Conservation (phyloP, 768 basidiomycete species). For the Gymnopilus dilepis region DNA sequence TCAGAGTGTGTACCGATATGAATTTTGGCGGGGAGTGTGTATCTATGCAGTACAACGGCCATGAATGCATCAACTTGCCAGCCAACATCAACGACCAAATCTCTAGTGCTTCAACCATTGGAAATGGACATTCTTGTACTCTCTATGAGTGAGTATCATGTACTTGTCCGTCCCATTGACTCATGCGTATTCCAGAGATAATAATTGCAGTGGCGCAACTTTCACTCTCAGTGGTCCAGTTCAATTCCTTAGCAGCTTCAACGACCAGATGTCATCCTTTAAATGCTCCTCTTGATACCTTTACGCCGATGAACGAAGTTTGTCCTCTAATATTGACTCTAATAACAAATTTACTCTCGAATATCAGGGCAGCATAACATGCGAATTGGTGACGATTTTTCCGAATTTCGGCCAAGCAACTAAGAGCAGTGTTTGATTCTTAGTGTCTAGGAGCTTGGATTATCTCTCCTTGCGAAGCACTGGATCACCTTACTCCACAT, state of each 20-base stretch:
- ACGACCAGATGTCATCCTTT: constrained; percentile 16
- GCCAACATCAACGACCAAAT: constrained; percentile 12
- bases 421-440: too few relatives aligned
- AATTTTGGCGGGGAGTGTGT: constrained; percentile 13
- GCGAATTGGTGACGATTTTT: too few relatives aligned
- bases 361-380: too few relatives aligned
- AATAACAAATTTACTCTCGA: too few relatives aligned
- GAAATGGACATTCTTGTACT: constrained; percentile 14
- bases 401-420: too few relatives aligned
- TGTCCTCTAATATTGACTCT: too few relatives aligned
- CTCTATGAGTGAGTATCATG: constrained; percentile 5
- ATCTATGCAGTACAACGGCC: constrained; percentile 11
- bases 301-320: too few relatives aligned
- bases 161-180: background rate
- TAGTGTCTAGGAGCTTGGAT: too few relatives aligned
- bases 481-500: too few relatives aligned
- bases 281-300: constrained; percentile 9
- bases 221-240: constrained; percentile 1
- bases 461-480: too few relatives aligned
- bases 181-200: constrained; percentile 1
- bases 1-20: constrained; percentile 16
- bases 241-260: constrained; percentile 7
- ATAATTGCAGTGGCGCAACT: constrained; percentile 10
- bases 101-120: constrained; percentile 12
- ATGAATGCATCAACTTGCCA: constrained; percentile 13